Base-by-base conservation (phyloP, 208 protist species). In the Trypanosoma vivax region DNA sequence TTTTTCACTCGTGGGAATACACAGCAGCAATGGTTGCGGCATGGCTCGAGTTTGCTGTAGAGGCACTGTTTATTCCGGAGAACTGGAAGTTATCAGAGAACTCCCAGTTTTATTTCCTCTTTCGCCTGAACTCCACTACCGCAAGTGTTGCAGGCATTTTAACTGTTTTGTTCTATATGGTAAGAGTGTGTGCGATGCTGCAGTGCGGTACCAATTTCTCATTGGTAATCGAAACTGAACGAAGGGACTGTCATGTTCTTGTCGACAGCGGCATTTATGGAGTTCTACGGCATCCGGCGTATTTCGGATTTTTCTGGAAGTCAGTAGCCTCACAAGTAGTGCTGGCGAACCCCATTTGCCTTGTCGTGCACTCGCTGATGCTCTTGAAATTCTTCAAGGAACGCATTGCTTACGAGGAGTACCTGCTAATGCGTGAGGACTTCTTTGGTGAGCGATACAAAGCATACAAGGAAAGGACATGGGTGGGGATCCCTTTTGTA, bases 261-360 rank as follows among this genome's bases (percentile, higher is more conserved):
- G 90, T 98, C 2, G 73, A 82, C 3, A 37, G 43, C 34, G 96
- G 96, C 6, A 71, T 97, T n/a, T 98, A 98, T 56, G 6, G 38
- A 2, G 72, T 83, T 21, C 56, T 97, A 14, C 68, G 95, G 16
- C 96, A 98, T 68, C 96, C 95, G 9, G 69, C 89, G 5, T 98
- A 98, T 74, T 97, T 97, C 78, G 96, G 95, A 5, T 98, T 90
- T 88, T 98, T 98, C 60, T 96, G 91, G 80, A 92, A 83, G 33
- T 87, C 82, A 2, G 41, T 92, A 14, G 77, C 63, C 37, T 80
- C 90, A n/a, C 96, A 98, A 79, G 60, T 96, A 2, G 69, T 97
- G 19, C 43, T 98, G 10, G 65, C 74, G 14, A 98, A 98, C 64
- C 95, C 95, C 5, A 30, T 98, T 45, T 94, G 75, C 25, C 38